A percentile compares a stretch with the other conserved stretches of the same genome.
Conservation (phyloP, 2,329 filamentous ascomycete species). For the Pseudogymnoascus sp. region DNA sequence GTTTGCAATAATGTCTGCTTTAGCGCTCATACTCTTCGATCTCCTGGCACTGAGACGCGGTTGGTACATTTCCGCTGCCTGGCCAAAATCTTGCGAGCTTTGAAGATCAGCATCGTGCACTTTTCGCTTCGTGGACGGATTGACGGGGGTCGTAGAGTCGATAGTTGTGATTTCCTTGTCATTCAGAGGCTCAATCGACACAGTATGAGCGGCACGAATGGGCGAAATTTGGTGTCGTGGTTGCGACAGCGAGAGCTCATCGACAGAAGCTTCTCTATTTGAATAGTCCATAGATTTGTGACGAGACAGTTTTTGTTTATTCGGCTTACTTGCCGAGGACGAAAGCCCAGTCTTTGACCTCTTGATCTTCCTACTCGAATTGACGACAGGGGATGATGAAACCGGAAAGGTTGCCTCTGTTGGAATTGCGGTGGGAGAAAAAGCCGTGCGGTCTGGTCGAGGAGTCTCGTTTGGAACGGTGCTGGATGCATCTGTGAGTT, state of each 20-base stretch:
- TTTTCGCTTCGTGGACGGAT: neutral
- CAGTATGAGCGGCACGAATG: neutral
- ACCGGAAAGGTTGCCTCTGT: neutral
- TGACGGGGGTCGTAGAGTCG: neutral
- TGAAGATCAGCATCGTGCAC: neutral
- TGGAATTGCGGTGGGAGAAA: neutral
- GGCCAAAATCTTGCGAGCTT: conserved; percentile 5
- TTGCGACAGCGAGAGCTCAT: neutral
- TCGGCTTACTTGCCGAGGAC: neutral
- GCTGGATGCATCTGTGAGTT: conserved; percentile 1
- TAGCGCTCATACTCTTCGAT: conserved; percentile 10
- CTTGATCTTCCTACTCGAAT: neutral
- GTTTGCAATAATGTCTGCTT: conserved; percentile 3
- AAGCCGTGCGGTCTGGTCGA: neutral
- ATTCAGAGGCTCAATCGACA: neutral
- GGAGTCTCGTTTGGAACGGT: conserved; percentile 9
- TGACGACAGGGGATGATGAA: neutral
- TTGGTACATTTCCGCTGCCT: conserved; percentile 9
- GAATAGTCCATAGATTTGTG: neutral
- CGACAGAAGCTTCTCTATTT: conserved; percentile 3
- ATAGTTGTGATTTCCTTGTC: neutral
- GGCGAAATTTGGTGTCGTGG: neutral
- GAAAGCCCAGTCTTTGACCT: conserved; percentile 1
- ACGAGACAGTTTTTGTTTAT: neutral
- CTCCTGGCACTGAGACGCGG: conserved; percentile 11